phyloP scores from a whole-genome alignment of 805 yeast genomes.

The Aciculoconidium aculeatum region DNA sequence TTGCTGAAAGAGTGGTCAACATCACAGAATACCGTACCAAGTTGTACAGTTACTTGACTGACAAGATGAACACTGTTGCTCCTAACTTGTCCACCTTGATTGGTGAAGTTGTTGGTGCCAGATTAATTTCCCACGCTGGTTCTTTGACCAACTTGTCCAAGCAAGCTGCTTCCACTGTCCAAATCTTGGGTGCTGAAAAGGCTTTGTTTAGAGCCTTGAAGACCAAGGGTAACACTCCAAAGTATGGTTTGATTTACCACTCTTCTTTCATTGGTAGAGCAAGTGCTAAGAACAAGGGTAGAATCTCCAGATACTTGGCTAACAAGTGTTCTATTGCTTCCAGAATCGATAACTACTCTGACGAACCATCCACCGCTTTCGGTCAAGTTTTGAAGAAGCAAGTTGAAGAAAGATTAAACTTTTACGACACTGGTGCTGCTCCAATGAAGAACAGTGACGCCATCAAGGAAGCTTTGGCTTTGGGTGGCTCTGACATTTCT shows the following conservation, averaged over 20 bases:
- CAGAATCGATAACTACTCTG: constrained; percentile 96
- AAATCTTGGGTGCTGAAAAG: constrained; percentile 96
- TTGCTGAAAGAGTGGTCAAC: constrained; percentile 90
- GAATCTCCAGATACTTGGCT: constrained; percentile 97
- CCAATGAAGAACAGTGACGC: constrained; percentile 97
- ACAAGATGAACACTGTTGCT: constrained; percentile 96
- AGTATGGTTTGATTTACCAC: constrained; percentile 92
- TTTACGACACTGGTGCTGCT: constrained; percentile 93
- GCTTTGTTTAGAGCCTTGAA: constrained; percentile 93
- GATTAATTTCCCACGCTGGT: constrained; percentile 97
- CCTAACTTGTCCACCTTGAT: constrained; percentile 94
- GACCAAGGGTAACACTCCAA: constrained; percentile 95
- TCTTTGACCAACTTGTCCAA: constrained; percentile 93
- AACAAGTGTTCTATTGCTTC: constrained; percentile 99
- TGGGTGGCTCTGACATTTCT: constrained; percentile 47
- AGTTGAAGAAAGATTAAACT: constrained; percentile 95
- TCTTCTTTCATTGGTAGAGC: constrained; percentile 94
- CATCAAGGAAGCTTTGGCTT: constrained; percentile 81
- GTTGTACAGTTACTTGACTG: constrained; percentile 79
- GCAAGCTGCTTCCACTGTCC: constrained; percentile 99
- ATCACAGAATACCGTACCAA: constrained; percentile 85
- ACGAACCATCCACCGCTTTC: constrained; percentile 84
- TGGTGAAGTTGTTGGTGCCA: constrained; percentile 98
- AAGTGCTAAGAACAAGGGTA: constrained; percentile 94
- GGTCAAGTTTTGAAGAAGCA: constrained; percentile 91